phyloP scores from a whole-genome alignment of 768 basidiomycete species.

The Tricholoma sp. region DNA sequence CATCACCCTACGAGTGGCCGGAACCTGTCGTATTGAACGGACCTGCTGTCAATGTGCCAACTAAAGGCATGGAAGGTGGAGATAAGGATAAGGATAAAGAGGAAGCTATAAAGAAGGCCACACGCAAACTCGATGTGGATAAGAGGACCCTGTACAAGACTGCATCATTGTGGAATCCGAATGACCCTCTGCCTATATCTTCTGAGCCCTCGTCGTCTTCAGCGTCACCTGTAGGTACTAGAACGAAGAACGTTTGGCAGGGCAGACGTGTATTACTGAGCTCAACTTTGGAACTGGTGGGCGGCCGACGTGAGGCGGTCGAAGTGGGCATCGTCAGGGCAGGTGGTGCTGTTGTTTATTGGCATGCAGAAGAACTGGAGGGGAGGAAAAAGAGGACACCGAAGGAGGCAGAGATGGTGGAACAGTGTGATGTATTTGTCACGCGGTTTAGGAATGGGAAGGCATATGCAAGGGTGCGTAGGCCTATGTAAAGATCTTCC shows the following conservation, averaged over 20 bases:
- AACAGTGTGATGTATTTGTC: slow-evolving; percentile 67
- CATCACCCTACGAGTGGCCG: slow-evolving; percentile 66
- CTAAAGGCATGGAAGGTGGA: neutral
- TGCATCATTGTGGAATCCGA: slow-evolving; percentile 24
- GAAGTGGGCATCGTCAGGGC: slow-evolving; percentile 54
- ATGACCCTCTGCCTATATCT: slow-evolving; percentile 12
- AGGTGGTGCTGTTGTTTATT: slow-evolving; percentile 45
- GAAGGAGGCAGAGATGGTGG: slow-evolving; percentile 37
- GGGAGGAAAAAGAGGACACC: slow-evolving; percentile 15
- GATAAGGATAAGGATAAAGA: slow-evolving; percentile 20
- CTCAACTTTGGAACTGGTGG: slow-evolving; percentile 47
- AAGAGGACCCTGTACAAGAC: slow-evolving; percentile 28
- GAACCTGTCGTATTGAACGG: slow-evolving; percentile 49
- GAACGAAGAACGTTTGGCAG: slow-evolving; percentile 46
- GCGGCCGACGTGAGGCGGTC: slow-evolving; percentile 46
- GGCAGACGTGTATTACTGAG: slow-evolving; percentile 59
- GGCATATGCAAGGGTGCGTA: slow-evolving; percentile 63
- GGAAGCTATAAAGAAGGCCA: slow-evolving; percentile 19
- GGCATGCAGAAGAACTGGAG: slow-evolving; percentile 5
- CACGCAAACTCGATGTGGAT: slow-evolving; percentile 24
- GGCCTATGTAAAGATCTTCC: neutral
- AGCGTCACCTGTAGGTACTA: slow-evolving; percentile 8
- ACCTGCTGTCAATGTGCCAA: slow-evolving; percentile 11
- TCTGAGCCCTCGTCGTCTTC: neutral
- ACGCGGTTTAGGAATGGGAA: slow-evolving; percentile 63